Conservation (phyloP, 768 basidiomycete genomes). For the Leccinum rimulosum region DNA sequence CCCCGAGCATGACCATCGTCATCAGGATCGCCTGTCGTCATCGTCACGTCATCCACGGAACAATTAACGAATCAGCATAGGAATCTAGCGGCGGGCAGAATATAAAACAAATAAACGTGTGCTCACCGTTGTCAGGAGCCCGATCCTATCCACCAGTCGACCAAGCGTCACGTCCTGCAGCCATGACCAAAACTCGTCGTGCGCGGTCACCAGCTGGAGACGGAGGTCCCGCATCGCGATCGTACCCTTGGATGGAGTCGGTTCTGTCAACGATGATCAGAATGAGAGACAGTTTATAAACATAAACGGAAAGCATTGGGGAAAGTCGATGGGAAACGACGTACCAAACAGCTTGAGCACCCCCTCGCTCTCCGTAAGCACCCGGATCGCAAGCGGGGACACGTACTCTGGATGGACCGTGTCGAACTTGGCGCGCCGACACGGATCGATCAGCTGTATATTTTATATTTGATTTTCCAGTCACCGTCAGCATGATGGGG, state of each 20-base stretch:
- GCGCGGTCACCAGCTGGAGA: constrained; percentile 22
- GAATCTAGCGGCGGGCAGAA: background rate
- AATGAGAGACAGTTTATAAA: background rate
- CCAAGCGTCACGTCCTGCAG: constrained; percentile 28
- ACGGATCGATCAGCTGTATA: constrained; percentile 22
- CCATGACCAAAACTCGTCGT: constrained; percentile 10
- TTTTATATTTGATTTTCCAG: background rate
- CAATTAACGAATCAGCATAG: background rate
- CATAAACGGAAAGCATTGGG: background rate
- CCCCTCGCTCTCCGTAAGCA: constrained; percentile 26
- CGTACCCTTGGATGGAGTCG: constrained; percentile 25
- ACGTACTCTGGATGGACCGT: constrained; percentile 23
- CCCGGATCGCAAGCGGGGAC: constrained; percentile 26
- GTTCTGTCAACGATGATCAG: constrained; percentile 15
- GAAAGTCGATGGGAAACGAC: background rate
- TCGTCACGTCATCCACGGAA: background rate
- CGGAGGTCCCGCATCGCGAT: constrained; percentile 23
- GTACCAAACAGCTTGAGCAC: constrained; percentile 29
- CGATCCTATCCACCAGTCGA: constrained; percentile 22
- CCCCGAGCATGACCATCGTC: constrained; percentile 16
- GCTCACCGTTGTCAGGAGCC: constrained; percentile 15
- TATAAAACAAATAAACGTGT: background rate
- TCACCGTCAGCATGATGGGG: background rate
- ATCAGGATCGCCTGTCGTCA: constrained; percentile 18
- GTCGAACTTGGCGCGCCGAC: constrained; percentile 19